Conservation (phyloP, 495 filamentous ascomycete species). For the Penicillium parvum region DNA sequence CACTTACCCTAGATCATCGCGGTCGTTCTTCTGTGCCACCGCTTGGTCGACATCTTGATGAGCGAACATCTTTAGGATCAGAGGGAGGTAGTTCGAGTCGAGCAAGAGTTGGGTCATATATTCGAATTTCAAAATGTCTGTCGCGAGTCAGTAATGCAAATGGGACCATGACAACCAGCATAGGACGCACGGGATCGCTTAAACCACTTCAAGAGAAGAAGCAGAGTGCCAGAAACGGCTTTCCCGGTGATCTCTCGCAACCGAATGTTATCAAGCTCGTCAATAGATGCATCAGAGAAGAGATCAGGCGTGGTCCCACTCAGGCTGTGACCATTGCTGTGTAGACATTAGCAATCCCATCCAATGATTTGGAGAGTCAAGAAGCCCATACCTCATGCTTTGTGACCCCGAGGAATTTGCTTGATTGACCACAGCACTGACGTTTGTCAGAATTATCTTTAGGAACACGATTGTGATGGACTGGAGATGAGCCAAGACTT, state of each 20-base stretch:
- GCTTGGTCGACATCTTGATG: slow-evolving; percentile 86
- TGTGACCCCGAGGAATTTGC: slow-evolving; percentile 43
- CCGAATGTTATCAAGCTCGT: slow-evolving; percentile 76
- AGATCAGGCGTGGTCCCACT: slow-evolving; percentile 33
- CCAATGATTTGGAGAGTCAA: neutral
- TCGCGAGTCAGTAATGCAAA: slow-evolving; percentile 14
- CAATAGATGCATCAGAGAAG: slow-evolving; percentile 43
- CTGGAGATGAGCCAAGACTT: slow-evolving; percentile 78
- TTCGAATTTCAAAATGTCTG: slow-evolving; percentile 93
- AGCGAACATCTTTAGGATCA: slow-evolving; percentile 88
- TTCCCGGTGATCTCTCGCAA: slow-evolving; percentile 84
- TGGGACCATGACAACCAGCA: neutral
- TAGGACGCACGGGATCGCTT: slow-evolving; percentile 77
- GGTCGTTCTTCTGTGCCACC: slow-evolving; percentile 80
- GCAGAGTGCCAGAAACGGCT: slow-evolving; percentile 78
- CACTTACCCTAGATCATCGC: slow-evolving; percentile 72
- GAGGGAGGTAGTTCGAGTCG: slow-evolving; percentile 88
- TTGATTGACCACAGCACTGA: slow-evolving; percentile 59
- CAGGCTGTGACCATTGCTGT: slow-evolving; percentile 31
- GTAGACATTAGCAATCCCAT: slow-evolving; percentile 5
- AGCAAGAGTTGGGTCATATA: slow-evolving; percentile 90
- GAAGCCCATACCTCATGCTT: slow-evolving; percentile 28
- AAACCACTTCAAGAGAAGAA: slow-evolving; percentile 92
- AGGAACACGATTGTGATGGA: slow-evolving; percentile 91
- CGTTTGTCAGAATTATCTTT: slow-evolving; percentile 79